Evolutionary conservation across 495 filamentous ascomycete species (phyloP).

Genomic region (Trypethelium eluteriae): DNA sequence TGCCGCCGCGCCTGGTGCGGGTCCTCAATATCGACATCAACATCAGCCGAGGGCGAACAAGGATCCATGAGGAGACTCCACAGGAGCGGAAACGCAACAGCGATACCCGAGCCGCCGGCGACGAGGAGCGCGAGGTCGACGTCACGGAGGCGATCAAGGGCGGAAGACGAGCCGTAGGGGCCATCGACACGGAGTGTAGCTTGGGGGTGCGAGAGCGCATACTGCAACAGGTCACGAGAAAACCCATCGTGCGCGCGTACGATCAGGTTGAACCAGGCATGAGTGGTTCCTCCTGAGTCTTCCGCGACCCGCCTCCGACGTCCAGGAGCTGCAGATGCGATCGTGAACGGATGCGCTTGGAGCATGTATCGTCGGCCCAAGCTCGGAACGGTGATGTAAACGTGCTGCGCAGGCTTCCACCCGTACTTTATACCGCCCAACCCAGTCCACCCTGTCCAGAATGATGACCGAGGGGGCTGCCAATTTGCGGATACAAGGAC

Average conservation of each 20-base stretch:
- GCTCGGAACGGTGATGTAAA: conserved; percentile 49
- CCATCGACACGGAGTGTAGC: conserved; percentile 44
- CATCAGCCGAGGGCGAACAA: not conserved
- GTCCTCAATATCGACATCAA: not conserved
- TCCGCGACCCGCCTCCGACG: not conserved
- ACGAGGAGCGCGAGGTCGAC: conserved; percentile 44
- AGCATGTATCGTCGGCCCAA: conserved; percentile 41
- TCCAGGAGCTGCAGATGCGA: conserved; percentile 44
- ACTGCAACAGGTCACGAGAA: conserved; percentile 45
- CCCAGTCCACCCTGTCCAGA: not conserved
- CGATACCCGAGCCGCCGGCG: conserved; percentile 58
- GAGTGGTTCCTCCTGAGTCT: not conserved
- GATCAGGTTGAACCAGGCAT: conserved; percentile 45
- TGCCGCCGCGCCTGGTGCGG: conserved; percentile 13
- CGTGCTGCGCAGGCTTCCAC: conserved; percentile 52
- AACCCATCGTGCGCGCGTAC: conserved; percentile 53
- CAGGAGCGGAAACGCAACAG: conserved; percentile 48
- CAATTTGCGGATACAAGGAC: conserved; percentile 39
- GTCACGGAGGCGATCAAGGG: conserved; percentile 38
- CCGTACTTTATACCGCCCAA: conserved; percentile 37
- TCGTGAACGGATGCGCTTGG: conserved; percentile 55
- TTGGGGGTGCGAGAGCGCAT: conserved; percentile 38
- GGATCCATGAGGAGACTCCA: conserved; percentile 30
- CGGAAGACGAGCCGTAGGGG: conserved; percentile 50
- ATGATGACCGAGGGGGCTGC: conserved; percentile 18